Evolutionary conservation across 169 alveolate genomes (phyloP), one percentile per base, ranked within the genome.

Genomic region (Eimeria sp.): DNA sequence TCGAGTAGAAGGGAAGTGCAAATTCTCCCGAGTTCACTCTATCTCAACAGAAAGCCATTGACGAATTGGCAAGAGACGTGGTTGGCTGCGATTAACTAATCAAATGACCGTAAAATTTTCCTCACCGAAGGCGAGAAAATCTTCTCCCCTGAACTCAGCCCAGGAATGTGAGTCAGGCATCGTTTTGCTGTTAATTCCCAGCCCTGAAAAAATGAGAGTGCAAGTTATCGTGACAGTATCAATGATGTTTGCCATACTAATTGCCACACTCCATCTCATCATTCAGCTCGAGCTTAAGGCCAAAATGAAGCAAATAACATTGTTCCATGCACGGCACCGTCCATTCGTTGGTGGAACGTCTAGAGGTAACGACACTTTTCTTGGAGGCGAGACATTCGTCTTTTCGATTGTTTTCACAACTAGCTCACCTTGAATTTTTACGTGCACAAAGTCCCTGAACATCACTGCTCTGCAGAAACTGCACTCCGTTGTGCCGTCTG

Each of bases 371-470:
- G 61, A 0, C 20, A 14, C 61, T 54, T 54, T 11, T 54, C 61
- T 54, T 54, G 10, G 16, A 7, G 61, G 61, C 22, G 30, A 10
- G 5, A 10, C 10, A 20, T 16, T 11, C 10, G 5, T 30, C 49
- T 34, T 5, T 73, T 11, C 43, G 49, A 7, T 73, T 18, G 1
- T 5, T 25, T 61, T 9, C 49, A 67, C 67, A 45, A 20, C 45
- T n/a, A 47, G 34, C 88, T 87, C 20, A 87, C 94, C 94, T 63
- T 87, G 94, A 47, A 87, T 87, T 11, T 34, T 40, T 25, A 87
- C 94, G 63, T 63, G 20, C n/a, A 87, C 94, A 25, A 87, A 87
- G 27, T 87, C 94, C 82, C 94, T 57, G 84, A 87, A 87, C 94
- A 47, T 65, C 30, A 65, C 83, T 40, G 94, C 94, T 40, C 83